Base-by-base conservation (phyloP, 495 filamentous ascomycete genomes). In the Talaromyces wortmannii region DNA sequence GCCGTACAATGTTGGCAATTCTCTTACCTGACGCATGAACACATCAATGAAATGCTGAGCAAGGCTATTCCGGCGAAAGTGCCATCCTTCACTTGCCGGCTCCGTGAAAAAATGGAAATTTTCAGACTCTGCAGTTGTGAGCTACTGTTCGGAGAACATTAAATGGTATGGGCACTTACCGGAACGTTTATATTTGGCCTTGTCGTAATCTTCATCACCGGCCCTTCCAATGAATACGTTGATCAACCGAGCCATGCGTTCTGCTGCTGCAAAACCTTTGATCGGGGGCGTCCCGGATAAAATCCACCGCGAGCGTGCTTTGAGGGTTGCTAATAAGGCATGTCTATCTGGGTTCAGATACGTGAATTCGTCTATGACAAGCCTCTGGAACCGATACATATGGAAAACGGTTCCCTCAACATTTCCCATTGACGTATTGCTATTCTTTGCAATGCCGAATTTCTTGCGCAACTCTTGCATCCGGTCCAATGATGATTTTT, bases 361-460 rank as follows among this genome's bases (percentile, higher is more conserved):
- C 2, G 83, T 81, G 63, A 81, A 89, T 52, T 90, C 87, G 60
- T 90, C 87, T 45, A 88, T 76, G 4, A 90, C 73, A 12, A 88
- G 58, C 0, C 87, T 79, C 50, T 80, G 74, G 59, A 80, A 90
- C 10, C 66, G 68, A 65, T 84, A 88, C 52, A 76, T 75, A 52
- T 88, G 83, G 2, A 89, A 58, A 0, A 76, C 61, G 5, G 78
- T 72, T 2, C 32, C 48, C 51, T 55, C 62, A 43, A 74, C 58
- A 5, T 45, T 47, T 29, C 36, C 56, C 45, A 15, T 36, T 7
- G 31, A 46, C 10, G 10, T 13, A 42, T 33, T 7, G 43, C 23
- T 11, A 8, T 53, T 40, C 36, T 54, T 47, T 10, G 43, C 23
- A 23, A 73, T 67, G 11, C 60, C 60, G 62, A 73, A 70, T 6